Evolutionary conservation across 176 grass and related monocot species (phyloP), one percentile per base, ranked within the genome.

Genomic region (Oryza punctata): DNA sequence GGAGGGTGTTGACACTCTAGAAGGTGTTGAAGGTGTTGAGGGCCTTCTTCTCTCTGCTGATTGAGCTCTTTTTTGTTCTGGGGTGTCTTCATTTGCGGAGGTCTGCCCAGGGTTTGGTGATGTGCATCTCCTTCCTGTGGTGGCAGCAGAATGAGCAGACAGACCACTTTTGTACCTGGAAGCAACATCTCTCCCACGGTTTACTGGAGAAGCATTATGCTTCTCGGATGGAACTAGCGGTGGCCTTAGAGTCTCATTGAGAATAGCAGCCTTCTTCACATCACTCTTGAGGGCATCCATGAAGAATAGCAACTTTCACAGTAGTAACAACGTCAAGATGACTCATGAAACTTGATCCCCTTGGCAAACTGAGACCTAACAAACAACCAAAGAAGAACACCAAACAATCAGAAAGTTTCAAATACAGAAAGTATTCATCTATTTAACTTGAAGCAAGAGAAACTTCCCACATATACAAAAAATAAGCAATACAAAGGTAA

Each of bases 191-290:
- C 82, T 88, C 19, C 47, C 92, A 64, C 75, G 73, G 74, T 61
- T 88, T 82, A 80, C 10, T n/a, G 77, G 70, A 64, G 46, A 79
- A 47, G 88, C 83, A 85, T 86, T 94, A 46, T 96, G 92, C 89
- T 99, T 99, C 91, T 94, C 93, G 6, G 93, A 99, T 68, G 81
- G 93, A 69, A 87, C 78, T 63, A 99, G 85, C 1, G 96, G 96
- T 13, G 70, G 50, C 75, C 93, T 90, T 78, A 43, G 19, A 78
- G 84, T 82, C 80, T 98, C 88, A 65, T 90, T 71, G 35, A 33
- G 32, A 78, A 72, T 70, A 73, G 66, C 19, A 65, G 82, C 13
- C 87, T 92, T 91, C 82, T 79, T 76, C 33, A 33, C n/a, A 25
- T 69, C 40, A 3, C 54, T 85, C 72, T 75, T 81, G 82, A 41